Percentiles rank a stretch among this genome's conserved stretches.
These are phyloP conservation scores for Crepidotus sp. DNA, from an alignment of 1,284 basidiomycete genomes.

Conservation along the genomic window DNA sequence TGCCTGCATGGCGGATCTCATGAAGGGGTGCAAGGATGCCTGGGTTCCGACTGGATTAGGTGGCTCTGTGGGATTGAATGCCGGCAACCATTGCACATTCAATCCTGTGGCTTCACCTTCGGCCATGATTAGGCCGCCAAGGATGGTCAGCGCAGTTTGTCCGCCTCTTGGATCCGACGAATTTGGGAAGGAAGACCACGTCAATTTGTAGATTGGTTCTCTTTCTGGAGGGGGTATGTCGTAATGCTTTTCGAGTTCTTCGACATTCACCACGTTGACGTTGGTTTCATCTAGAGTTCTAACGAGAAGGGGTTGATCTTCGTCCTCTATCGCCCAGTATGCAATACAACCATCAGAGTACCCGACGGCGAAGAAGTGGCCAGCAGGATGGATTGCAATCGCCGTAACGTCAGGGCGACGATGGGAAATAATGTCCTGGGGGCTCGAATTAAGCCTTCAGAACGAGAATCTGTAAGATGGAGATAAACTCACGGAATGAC, in stretches of 20 bases:
- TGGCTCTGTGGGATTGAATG: conserved; percentile 54
- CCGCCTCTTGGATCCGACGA: conserved; percentile 55
- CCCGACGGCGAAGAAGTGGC: conserved; percentile 63
- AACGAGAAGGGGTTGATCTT: conserved; percentile 73
- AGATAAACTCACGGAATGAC: conserved; percentile 34
- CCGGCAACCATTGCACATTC: conserved; percentile 63
- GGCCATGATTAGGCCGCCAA: conserved; percentile 59
- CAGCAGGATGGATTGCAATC: conserved; percentile 59
- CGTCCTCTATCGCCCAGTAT: conserved; percentile 81
- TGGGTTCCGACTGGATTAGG: conserved; percentile 25
- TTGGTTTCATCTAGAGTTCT: conserved; percentile 58
- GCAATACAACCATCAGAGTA: conserved; percentile 83
- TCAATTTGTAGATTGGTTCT: conserved; percentile 85
- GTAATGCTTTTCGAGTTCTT: conserved; percentile 37
- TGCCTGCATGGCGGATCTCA: conserved; percentile 57
- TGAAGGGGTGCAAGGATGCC: conserved; percentile 38
- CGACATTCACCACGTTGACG: conserved; percentile 42
- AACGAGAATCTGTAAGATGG: neutral
- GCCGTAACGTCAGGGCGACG: conserved; percentile 67
- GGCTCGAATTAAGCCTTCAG: conserved; percentile 1
- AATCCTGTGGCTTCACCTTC: conserved; percentile 52
- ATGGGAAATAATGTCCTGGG: conserved; percentile 60
- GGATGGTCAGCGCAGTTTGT: conserved; percentile 63
- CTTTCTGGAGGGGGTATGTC: conserved; percentile 24
- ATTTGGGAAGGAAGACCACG: conserved; percentile 74